phyloP scores from a whole-genome alignment of 768 basidiomycete genomes.

The Lyophyllum semitale region DNA sequence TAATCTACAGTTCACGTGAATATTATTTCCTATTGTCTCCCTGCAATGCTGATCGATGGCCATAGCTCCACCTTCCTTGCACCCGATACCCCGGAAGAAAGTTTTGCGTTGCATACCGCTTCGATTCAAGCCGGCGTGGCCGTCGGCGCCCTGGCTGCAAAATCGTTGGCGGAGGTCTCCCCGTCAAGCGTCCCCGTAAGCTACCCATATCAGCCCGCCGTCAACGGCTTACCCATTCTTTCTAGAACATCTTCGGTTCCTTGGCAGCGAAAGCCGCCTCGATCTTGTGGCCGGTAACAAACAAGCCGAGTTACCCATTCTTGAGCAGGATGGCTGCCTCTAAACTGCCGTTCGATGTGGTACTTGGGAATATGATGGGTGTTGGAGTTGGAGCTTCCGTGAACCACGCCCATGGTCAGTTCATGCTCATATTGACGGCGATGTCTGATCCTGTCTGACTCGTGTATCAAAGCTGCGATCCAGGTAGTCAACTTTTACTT shows the following conservation, averaged over 20 bases:
- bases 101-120: constrained; percentile 30
- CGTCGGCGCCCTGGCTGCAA: constrained; percentile 32
- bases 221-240: not conserved
- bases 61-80: constrained; percentile 27
- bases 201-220: not conserved
- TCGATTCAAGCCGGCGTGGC: constrained; percentile 30
- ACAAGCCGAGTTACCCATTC: constrained; percentile 41
- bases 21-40: not conserved
- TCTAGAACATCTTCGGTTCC: constrained; percentile 11
- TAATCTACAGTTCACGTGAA: constrained; percentile 17
- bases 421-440: not conserved
- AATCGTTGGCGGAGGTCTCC: constrained; percentile 26
- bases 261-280: constrained; percentile 3
- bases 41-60: not conserved
- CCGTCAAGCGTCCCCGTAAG: constrained; percentile 29
- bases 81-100: constrained; percentile 32
- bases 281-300: constrained; percentile 9
- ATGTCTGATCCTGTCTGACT: not conserved
- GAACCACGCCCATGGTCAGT: constrained; percentile 44
- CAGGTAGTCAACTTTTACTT: constrained; percentile 58
- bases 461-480: constrained; percentile 32
- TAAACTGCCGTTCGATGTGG: constrained; percentile 39
- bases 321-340: constrained; percentile 35
- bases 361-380: constrained; percentile 46
- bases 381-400: constrained; percentile 50